phyloP scores from a whole-genome alignment of 148 eudicot species.

The Mesembryanthemum crystallinum region DNA sequence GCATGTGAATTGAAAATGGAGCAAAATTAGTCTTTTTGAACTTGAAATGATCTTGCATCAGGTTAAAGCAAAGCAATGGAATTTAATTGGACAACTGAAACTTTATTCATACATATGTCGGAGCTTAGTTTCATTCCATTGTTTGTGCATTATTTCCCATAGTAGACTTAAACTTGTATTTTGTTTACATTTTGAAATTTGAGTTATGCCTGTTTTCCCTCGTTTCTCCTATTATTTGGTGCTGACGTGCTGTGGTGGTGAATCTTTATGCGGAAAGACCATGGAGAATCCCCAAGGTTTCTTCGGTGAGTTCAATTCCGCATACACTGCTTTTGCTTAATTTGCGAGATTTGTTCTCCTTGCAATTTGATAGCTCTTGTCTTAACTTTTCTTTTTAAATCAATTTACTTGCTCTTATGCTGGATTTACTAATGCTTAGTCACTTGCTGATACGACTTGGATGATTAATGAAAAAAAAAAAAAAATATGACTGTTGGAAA shows the following conservation, averaged over 20 bases:
- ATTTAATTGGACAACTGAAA: neutral
- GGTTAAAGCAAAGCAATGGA: neutral
- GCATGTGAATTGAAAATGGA: neutral
- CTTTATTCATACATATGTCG: neutral
- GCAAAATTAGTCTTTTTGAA: neutral
- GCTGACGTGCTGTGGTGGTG: conserved; percentile 26
- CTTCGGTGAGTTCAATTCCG: conserved; percentile 52
- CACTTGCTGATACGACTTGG: too few relatives aligned
- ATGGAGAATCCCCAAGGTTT: conserved; percentile 69
- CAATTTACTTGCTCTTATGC: neutral
- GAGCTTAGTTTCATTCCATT: neutral
- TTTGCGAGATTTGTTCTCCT: neutral
- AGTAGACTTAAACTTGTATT: neutral
- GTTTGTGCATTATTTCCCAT: neutral
- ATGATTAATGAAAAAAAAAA: too few relatives aligned
- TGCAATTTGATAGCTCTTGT: too few relatives aligned
- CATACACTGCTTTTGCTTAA: neutral
- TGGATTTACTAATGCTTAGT: too few relatives aligned
- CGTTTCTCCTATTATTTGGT: neutral
- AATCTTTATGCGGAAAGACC: conserved; percentile 40
- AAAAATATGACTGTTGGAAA: too few relatives aligned
- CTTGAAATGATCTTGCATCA: neutral
- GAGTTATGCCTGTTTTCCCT: neutral
- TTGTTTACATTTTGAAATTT: neutral
- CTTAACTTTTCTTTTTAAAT: neutral